Evolutionary conservation across 768 basidiomycete genomes (phyloP), one percentile per base, ranked within the genome.

Genomic region (Gautieria morchelliformis): DNA sequence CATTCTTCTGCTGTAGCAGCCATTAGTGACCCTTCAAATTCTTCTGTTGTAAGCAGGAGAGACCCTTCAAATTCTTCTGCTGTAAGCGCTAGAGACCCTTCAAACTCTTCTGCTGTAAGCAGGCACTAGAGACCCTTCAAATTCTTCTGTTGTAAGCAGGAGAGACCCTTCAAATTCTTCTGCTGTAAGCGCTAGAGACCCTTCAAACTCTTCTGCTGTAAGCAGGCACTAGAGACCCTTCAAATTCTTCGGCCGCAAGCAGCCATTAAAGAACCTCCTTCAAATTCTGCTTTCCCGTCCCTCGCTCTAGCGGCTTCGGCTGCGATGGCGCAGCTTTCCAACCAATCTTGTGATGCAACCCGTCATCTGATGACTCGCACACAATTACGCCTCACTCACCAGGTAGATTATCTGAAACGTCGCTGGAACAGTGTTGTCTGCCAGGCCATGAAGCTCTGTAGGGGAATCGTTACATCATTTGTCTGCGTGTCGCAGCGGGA

Each of bases 361-460:
- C n/a, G 30, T 35, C 39, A 41, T 42, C 22, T 17, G 47, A 44
- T n/a, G 27, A 53, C 15, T 47, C 46, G 5, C 40, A 44, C 17
- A 44, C 9, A 44, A 19, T 49, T 27, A 49, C 4, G 4, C 5
- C 15, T 27, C 10, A 70, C 78, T 60, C 61, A 46, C 95, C 80
- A 97, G 85, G 69, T 89, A 96, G 56, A 98, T 92, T 48, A 97
- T 76, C 67, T 97, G 92, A 70, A 97, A 99, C 6, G 96, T 99
- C 15, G 96, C 96, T 3, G 94, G 89, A 37, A 98, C 76, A 12
- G 79, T 78, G 15, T 90, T 91, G 65, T 93, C 89, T 64, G 85
- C 82, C 58, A 84, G 76, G 9, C 89, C 92, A 67, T 97, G 87
- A 53, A 98, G 65, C 59, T 86, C 94, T 97, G 63, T 22, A 59